A percentile compares a stretch with the other conserved stretches of the same genome.
These are phyloP conservation scores for Claviceps arundinis DNA, from an alignment of 2,329 filamentous ascomycete genomes.

Conservation along the genomic window DNA sequence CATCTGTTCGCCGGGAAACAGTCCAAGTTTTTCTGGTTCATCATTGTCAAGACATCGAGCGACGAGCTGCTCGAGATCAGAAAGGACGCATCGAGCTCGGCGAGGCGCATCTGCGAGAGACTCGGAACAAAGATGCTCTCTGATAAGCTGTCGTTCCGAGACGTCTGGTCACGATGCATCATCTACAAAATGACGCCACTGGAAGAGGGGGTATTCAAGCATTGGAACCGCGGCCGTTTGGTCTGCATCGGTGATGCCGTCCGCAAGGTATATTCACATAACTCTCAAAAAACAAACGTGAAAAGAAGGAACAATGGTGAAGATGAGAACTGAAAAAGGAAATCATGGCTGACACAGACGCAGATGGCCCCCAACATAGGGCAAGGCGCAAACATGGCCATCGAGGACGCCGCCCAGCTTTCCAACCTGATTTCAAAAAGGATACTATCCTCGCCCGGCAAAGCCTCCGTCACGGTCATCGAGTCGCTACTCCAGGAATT, in stretches of 20 bases:
- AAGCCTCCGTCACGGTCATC: neutral
- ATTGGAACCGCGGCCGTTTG: slow-evolving; percentile 18
- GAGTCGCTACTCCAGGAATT: slow-evolving; percentile 1
- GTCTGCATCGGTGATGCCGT: slow-evolving; percentile 21
- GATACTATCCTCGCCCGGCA: neutral
- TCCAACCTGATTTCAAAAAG: slow-evolving; percentile 4
- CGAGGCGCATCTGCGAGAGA: slow-evolving; percentile 10
- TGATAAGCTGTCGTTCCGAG: slow-evolving; percentile 17
- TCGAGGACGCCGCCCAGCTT: slow-evolving; percentile 9
- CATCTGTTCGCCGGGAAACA: slow-evolving; percentile 2
- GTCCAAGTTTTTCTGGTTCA: slow-evolving; percentile 4
- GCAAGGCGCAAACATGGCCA: slow-evolving; percentile 11
- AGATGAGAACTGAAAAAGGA: too few relatives aligned
- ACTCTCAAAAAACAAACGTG: neutral
- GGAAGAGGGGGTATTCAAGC: slow-evolving; percentile 18
- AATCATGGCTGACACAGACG: neutral
- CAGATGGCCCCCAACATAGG: slow-evolving; percentile 11
- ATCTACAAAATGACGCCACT: slow-evolving; percentile 13
- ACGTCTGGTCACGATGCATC: slow-evolving; percentile 17
- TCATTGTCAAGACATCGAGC: slow-evolving; percentile 4
- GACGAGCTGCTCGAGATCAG: slow-evolving; percentile 16
- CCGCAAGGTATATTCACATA: slow-evolving; percentile 14
- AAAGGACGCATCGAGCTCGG: neutral
- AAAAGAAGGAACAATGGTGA: neutral
- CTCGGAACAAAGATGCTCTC: slow-evolving; percentile 15